These are phyloP conservation scores for Stachybotrys chartarum DNA, from an alignment of 2,329 filamentous ascomycete genomes.

Conservation along the genomic window DNA sequence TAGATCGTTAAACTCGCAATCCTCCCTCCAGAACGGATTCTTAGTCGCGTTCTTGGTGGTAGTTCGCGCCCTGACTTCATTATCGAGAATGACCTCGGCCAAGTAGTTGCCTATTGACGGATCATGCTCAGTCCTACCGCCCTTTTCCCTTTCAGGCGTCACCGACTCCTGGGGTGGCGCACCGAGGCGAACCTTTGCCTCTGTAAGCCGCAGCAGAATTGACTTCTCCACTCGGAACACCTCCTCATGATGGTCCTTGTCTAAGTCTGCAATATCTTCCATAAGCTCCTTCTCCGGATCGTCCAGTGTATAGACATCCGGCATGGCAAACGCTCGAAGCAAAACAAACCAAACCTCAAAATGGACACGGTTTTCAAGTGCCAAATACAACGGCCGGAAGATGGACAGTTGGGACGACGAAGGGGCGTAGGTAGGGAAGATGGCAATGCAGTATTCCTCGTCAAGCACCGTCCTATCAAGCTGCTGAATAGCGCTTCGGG, in stretches of 20 bases:
- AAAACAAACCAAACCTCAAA: conserved; percentile 98
- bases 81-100: conserved; percentile 72
- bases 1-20: conserved; percentile 69
- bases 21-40: conserved; percentile 77
- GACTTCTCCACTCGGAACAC: conserved; percentile 57
- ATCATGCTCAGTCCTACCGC: conserved; percentile 26
- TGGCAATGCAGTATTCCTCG: conserved; percentile 88
- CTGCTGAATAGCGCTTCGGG: conserved; percentile 82
- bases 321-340: conserved; percentile 82
- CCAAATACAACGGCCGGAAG: conserved; percentile 82
- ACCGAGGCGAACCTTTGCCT: conserved; percentile 46
- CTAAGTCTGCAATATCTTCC: conserved; percentile 29
- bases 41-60: conserved; percentile 63
- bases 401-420: conserved; percentile 66
- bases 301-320: conserved; percentile 73
- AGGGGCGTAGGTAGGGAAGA: conserved; percentile 87
- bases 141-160: conserved; percentile 3
- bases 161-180: conserved; percentile 11
- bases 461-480: conserved; percentile 86
- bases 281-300: conserved; percentile 33
- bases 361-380: conserved; percentile 77
- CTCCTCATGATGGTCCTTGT: conserved; percentile 36
- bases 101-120: conserved; percentile 61
- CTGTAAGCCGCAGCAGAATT: conserved; percentile 50
- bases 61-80: conserved; percentile 70